Percentiles rank a stretch among this genome's conserved stretches.
These are phyloP conservation scores for Lizonia empirigonia DNA, from an alignment of 2,329 filamentous ascomycete species.

Conservation along the genomic window DNA sequence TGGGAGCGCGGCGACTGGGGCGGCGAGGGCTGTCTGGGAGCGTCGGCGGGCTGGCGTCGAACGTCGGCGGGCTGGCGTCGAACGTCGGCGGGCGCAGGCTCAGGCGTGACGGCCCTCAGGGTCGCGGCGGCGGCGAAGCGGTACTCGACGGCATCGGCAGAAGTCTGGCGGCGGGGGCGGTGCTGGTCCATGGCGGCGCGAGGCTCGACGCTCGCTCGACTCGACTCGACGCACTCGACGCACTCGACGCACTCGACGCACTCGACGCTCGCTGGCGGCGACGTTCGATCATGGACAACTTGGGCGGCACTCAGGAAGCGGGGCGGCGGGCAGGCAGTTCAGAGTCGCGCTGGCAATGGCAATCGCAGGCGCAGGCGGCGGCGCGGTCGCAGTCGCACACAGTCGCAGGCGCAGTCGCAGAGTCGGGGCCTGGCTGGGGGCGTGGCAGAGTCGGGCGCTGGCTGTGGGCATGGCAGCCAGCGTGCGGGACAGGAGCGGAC, in stretches of 20 bases:
- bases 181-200: neutral
- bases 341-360: too few species aligned
- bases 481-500: neutral
- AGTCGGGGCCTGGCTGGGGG: too few species aligned
- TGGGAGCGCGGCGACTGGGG: constrained; percentile 40
- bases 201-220: neutral
- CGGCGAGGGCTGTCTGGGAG: constrained; percentile 33
- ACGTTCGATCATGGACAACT: constrained; percentile 9
- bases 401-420: neutral
- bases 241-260: too few species aligned
- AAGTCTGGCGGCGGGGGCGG: constrained; percentile 10
- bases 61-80: too few species aligned
- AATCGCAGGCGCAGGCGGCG: neutral
- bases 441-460: too few species aligned
- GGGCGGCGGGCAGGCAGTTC: too few species aligned
- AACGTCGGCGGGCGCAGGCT: constrained; percentile 15
- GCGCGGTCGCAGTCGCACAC: neutral
- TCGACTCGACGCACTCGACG: too few species aligned
- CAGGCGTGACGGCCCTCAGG: constrained; percentile 19
- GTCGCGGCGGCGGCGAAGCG: constrained; percentile 21
- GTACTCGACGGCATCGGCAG: constrained; percentile 11
- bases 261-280: neutral
- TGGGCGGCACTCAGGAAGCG: too few species aligned
- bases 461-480: neutral
- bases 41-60: too few species aligned